A percentile compares a stretch with the other conserved stretches of the same genome.
Conservation (phyloP, 257 asterid genomes). For the Solanum appendiculatum region DNA sequence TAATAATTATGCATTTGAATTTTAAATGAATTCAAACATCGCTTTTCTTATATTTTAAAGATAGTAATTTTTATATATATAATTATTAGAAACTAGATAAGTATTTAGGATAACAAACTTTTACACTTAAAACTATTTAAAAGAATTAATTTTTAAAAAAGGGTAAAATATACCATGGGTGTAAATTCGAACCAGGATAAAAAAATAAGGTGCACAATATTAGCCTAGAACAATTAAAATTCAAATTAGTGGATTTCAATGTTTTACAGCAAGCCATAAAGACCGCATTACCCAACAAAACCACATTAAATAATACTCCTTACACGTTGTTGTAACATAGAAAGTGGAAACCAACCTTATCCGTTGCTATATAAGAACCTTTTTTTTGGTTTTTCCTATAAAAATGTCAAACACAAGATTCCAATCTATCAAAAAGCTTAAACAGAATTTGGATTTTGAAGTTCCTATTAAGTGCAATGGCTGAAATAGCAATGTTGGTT, state of each 20-base stretch:
- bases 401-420: neutral
- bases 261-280: neutral
- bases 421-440: neutral
- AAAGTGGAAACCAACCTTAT: neutral
- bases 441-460: neutral
- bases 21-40: neutral
- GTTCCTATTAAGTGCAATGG: constrained; percentile 19
- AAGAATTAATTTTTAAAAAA: neutral
- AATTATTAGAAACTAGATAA: too few species aligned
- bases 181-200: neutral
- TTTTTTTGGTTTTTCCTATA: neutral
- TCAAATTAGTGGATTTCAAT: neutral
- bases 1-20: neutral
- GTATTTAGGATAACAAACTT: neutral
- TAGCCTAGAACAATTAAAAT: neutral
- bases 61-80: too few species aligned
- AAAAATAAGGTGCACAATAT: neutral
- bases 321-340: neutral
- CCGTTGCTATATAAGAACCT: neutral
- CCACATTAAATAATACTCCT: neutral
- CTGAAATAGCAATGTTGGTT: constrained; percentile 70
- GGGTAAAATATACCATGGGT: neutral
- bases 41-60: too few species aligned
- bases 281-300: neutral
- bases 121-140: neutral